Evolutionary conservation across 257 asterid species (phyloP).

Genomic region (Cruciata laevipes): DNA sequence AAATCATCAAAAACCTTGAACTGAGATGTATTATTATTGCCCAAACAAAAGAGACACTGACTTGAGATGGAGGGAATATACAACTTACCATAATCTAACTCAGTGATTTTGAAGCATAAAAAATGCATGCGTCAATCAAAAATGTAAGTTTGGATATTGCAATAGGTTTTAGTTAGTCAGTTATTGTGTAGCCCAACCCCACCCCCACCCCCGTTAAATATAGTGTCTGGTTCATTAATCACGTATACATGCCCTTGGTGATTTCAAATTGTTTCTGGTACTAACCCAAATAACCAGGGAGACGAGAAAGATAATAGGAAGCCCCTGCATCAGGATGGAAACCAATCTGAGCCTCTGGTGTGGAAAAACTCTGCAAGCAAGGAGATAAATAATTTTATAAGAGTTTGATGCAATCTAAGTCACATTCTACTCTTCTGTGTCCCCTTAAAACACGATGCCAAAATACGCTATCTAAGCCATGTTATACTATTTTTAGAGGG

Average conservation of each 20-base stretch:
- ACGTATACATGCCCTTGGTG: neutral
- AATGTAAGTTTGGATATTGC: neutral
- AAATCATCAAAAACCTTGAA: too few relatives aligned
- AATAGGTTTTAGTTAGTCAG: neutral
- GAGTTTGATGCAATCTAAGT: slow-evolving; percentile 2
- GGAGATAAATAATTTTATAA: slow-evolving; percentile 5
- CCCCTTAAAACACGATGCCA: neutral
- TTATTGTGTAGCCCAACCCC: too few relatives aligned
- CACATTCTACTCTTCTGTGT: neutral
- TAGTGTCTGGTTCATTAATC: neutral
- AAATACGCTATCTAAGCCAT: too few relatives aligned
- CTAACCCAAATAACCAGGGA: slow-evolving; percentile 94
- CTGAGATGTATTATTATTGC: too few relatives aligned
- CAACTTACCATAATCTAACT: neutral
- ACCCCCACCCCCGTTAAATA: too few relatives aligned
- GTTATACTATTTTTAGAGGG: neutral
- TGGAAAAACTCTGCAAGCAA: slow-evolving; percentile 56
- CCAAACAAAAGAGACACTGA: neutral
- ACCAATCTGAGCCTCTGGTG: slow-evolving; percentile 88
- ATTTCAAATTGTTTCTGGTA: neutral
- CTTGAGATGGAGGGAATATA: neutral
- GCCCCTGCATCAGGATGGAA: slow-evolving; percentile 99
- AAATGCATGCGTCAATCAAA: neutral
- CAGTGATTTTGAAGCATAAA: neutral
- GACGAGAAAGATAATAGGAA: slow-evolving; percentile 94